These are phyloP conservation scores for Pythium sukuiense DNA, from an alignment of 352 stramenopile genomes.

Conservation along the genomic window DNA sequence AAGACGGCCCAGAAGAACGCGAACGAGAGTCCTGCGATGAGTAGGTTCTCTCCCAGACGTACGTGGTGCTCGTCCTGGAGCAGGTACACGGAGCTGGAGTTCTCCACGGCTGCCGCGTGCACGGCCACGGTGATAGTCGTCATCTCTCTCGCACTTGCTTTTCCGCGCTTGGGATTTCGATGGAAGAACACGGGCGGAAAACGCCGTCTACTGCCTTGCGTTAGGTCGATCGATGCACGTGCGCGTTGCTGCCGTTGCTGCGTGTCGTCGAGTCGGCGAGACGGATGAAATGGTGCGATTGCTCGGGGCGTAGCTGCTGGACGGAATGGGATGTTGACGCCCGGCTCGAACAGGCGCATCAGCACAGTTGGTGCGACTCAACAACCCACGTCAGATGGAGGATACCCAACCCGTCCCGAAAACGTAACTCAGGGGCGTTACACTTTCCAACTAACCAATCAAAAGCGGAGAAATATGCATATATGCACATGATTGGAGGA, in stretches of 20 bases:
- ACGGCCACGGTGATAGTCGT: constrained; percentile 18
- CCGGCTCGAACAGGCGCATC: constrained; percentile 5
- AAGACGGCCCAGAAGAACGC: constrained; percentile 73
- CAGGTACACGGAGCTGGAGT: constrained; percentile 35
- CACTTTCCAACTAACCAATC: constrained; percentile 12
- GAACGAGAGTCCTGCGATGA: constrained; percentile 62
- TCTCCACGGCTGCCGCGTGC: constrained; percentile 7
- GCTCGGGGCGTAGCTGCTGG: background rate
- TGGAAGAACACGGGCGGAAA: background rate
- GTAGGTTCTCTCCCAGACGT: constrained; percentile 57
- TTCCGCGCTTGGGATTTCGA: background rate
- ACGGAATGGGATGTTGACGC: constrained; percentile 6
- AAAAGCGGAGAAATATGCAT: background rate
- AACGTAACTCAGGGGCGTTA: constrained; percentile 24
- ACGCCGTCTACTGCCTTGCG: background rate
- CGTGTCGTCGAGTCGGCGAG: background rate
- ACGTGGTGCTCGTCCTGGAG: constrained; percentile 59
- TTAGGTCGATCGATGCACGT: background rate
- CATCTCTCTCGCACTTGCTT: constrained; percentile 7
- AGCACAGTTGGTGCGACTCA: background rate
- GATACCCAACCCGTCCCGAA: background rate
- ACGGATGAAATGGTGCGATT: background rate
- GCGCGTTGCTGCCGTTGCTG: background rate
- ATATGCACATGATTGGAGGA: constrained; percentile 4
- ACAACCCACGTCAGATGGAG: background rate